These are phyloP conservation scores for Picochlorum sp. DNA, from an alignment of 139 green algal genomes.

Conservation along the genomic window DNA sequence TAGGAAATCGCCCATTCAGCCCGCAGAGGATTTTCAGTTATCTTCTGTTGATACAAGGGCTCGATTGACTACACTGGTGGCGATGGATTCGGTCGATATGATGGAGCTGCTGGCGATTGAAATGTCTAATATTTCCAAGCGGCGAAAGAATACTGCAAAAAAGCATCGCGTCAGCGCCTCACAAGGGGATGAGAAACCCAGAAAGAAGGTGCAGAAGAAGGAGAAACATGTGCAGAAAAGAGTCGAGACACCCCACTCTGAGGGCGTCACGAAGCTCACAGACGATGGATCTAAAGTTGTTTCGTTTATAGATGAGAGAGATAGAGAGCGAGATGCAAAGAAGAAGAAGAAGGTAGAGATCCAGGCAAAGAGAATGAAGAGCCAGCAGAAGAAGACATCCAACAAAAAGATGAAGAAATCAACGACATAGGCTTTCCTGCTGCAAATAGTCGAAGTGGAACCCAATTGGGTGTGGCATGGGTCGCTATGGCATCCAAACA, in stretches of 20 bases:
- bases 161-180: neutral
- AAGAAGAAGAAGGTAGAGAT: slow-evolving; percentile 12
- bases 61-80: slow-evolving; percentile 20
- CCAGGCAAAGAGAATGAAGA: slow-evolving; percentile 6
- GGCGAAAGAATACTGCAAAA: neutral
- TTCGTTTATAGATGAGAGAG: slow-evolving; percentile 3
- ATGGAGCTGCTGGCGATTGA: slow-evolving; percentile 2
- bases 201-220: neutral
- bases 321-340: slow-evolving; percentile 4
- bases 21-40: slow-evolving; percentile 1
- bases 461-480: no score
- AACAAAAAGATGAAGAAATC: neutral
- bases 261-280: neutral
- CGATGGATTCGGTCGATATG: slow-evolving; percentile 4
- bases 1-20: neutral
- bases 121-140: neutral
- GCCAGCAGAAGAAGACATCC: neutral
- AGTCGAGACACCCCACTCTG: neutral
- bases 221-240: slow-evolving; percentile 6
- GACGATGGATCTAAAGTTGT: slow-evolving; percentile 4
- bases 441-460: no score
- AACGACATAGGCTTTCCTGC: neutral
- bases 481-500: no score
- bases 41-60: slow-evolving; percentile 14
- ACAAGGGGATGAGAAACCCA: neutral